Conservation (phyloP, 192 early-diverging fungal genomes). For the Coemansia sp. region DNA sequence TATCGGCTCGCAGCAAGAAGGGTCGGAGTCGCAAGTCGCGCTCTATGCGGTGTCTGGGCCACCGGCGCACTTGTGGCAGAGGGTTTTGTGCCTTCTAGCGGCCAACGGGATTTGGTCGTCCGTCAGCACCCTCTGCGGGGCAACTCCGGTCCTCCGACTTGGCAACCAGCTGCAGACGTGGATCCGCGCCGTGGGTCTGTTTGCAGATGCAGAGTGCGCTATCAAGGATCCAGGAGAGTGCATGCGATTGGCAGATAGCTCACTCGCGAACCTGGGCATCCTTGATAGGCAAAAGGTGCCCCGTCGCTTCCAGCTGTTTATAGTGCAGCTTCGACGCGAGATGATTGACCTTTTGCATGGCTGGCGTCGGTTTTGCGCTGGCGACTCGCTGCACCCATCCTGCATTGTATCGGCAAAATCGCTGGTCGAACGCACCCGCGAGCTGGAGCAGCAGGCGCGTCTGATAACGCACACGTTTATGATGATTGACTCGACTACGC, state of each 20-base stretch:
- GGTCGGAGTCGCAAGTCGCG: neutral
- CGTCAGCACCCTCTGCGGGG: constrained; percentile 16
- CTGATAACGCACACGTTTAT: constrained; percentile 13
- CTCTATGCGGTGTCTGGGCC: constrained; percentile 21
- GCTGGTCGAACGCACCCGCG: constrained; percentile 9
- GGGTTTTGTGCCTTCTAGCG: constrained; percentile 23
- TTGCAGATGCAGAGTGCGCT: constrained; percentile 29
- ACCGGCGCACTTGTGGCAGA: constrained; percentile 27
- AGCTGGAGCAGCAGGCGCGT: constrained; percentile 17
- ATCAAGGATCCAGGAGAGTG: constrained; percentile 12
- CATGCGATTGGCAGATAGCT: constrained; percentile 4
- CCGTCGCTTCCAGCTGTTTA: constrained; percentile 22
- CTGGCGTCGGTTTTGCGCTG: constrained; percentile 7
- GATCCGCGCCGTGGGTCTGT: constrained; percentile 15
- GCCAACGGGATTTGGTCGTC: constrained; percentile 21
- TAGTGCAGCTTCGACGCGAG: constrained; percentile 39
- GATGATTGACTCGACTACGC: constrained; percentile 17
- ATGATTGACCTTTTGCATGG: constrained; percentile 13
- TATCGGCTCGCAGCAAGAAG: neutral
- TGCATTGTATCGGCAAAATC: constrained; percentile 7
- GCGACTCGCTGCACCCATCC: constrained; percentile 9
- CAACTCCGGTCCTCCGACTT: constrained; percentile 15
- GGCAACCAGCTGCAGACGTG: constrained; percentile 19
- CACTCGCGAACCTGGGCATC: constrained; percentile 16
- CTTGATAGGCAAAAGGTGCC: constrained; percentile 20